Evolutionary conservation across 1,139 yeast genomes (phyloP), one percentile per base, ranked within the genome.

Genomic region (Geotrichum cucujoidarum): DNA sequence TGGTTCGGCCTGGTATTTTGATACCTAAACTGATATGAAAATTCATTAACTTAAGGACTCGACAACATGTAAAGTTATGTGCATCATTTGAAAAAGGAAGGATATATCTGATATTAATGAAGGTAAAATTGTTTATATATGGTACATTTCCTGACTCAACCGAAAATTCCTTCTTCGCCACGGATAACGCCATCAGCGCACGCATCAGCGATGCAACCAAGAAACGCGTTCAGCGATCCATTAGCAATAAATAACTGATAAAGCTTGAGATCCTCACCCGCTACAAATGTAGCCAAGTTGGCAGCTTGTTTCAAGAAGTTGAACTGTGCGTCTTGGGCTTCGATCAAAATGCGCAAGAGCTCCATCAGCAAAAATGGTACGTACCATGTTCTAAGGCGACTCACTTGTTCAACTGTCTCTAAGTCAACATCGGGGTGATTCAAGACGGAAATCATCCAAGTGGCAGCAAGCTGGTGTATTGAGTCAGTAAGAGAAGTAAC

Each of bases 291-390:
- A 1, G 88, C 74, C 56, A 86, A 68, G 6, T 74, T 72, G 45
- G 79, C 73, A 0, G 89, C 90, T 47, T 74, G 75, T 40, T 66
- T 68, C 55, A 81, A 63, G 52, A 65, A 73, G 39, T 58, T 60
- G 29, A 62, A 59, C 35, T 68, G 66, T 2, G 57, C 53, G 10
- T 58, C 58, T 32, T 69, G 60, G 5, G 68, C 63, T 30, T 65
- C 57, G 50, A 78, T 74, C 55, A 78, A 74, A 7, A 81, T 75
- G 42, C 74, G 72, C 50, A 81, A 76, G 41, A 84, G 67, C 55
- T 82, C 85, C 49, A 83, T 77, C 31, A 86, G 72, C 49, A 86
- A 65, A 56, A 76, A 78, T 17, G 96, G 95, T n/a, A 86, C 75
- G 63, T 86, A 88, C 18, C 81, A 66, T 7, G 80, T 71, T 60